Conservation (phyloP, 257 asterid genomes). For the Solanum tarijense region DNA sequence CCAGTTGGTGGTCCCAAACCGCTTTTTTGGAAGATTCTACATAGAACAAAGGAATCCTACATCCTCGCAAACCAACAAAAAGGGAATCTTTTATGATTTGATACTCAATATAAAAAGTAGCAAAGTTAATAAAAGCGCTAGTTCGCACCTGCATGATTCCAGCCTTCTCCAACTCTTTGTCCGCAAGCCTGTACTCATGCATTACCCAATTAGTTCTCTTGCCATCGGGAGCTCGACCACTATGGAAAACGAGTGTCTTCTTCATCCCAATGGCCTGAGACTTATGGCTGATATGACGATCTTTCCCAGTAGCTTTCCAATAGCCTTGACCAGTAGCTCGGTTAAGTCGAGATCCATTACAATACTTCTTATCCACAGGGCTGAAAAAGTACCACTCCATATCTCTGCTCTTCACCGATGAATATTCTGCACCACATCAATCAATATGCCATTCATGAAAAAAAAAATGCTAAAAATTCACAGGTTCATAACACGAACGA, state of each 20-base stretch:
- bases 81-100: constrained; percentile 17
- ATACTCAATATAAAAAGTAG: not conserved
- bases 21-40: constrained; percentile 94
- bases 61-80: constrained; percentile 31
- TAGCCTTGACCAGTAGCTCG: constrained; percentile 92
- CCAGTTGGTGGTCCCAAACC: constrained; percentile 93
- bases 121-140: not conserved
- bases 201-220: constrained; percentile 95
- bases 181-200: constrained; percentile 94
- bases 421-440: constrained; percentile 30
- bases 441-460: not conserved
- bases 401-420: constrained; percentile 72
- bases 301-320: constrained; percentile 98
- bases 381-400: constrained; percentile 93
- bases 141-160: constrained; percentile 74
- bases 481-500: not conserved
- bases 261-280: constrained; percentile 73
- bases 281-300: constrained; percentile 65
- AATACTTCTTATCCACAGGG: constrained; percentile 82
- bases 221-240: constrained; percentile 95
- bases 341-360: constrained; percentile 85
- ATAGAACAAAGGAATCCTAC: constrained; percentile 90
- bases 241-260: constrained; percentile 82
- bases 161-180: constrained; percentile 54
- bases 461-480: not conserved